Conservation (phyloP, 129 eudicot species). For the Tagetes patula region DNA sequence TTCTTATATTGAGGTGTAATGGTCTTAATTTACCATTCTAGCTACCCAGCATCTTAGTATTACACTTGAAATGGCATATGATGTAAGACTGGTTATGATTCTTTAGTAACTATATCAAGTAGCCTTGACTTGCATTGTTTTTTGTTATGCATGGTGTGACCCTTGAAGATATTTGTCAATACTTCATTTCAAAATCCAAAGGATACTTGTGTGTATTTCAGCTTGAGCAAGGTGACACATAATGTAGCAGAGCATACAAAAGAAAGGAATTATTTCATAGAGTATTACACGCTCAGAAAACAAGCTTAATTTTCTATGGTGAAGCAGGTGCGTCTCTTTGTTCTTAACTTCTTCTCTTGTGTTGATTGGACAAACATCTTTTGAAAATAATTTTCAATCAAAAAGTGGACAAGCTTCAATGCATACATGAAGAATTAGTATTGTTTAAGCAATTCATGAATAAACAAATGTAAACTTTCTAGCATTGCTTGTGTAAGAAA, state of each 20-base stretch:
- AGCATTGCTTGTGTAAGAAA: constrained; percentile 17
- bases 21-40: background rate
- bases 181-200: background rate
- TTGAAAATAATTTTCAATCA: background rate
- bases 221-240: constrained; percentile 7
- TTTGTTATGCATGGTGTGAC: constrained; percentile 20
- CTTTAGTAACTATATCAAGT: constrained; percentile 2
- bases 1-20: background rate
- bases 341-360: constrained; percentile 2
- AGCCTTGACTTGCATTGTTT: constrained; percentile 3
- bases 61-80: background rate
- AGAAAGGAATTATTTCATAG: background rate
- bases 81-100: background rate
- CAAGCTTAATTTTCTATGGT: constrained; percentile 19
- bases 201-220: background rate
- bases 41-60: background rate
- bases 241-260: constrained; percentile 9
- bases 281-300: background rate
- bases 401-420: constrained; percentile 10
- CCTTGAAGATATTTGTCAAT: constrained; percentile 4
- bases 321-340: constrained; percentile 10
- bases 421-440: background rate
- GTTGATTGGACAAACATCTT: constrained; percentile 1
- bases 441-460: constrained; percentile 20
- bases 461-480: constrained; percentile 13